Evolutionary conservation across 2,329 filamentous ascomycete species (phyloP), one percentile per base, ranked within the genome.

Genomic region (Ambrosiella cleistominuta): DNA sequence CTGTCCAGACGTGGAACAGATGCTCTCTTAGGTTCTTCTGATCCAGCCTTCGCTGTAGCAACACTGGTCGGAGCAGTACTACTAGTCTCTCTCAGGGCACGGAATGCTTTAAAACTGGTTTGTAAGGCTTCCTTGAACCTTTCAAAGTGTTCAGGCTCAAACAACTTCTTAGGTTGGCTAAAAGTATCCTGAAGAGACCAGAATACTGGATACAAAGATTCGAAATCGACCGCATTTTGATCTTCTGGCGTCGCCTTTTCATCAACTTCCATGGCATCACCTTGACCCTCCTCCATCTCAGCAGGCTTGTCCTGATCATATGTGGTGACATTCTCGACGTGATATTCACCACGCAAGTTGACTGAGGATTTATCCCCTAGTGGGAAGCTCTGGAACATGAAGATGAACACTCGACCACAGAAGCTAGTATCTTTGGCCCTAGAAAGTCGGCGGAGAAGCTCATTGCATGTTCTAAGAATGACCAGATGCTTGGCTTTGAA

Each of bases 361-460:
- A 98, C 93, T 0, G 93, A 96, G 68, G 93, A 97, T 68, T 91
- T 93, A 70, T 98, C 94, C 38, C 91, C 91, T 0, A 98, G 75
- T 1, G 93, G 93, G 66, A 98, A 97, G 68, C 89, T 95, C 69
- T 98, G 93, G 70, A 97, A 98, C 67, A 98, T 81, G 70, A 96
- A 99, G 63, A 98, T 96, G 70, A 97, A 97, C 35, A 99, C 93
- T 44, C 93, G 81, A 13, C 93, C 93, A 66, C 93, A 98, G 68
- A 99, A 98, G 0, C 94, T 89, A 0, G 93, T 94, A 69, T 98
- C 93, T 68, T 97, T 90, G 3, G 93, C 91, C 59, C 93, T 81
- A n/a, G 93, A 97, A 1, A 98, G 76, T 51, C 93, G 80, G 40
- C 91, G 83, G n/a, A 98, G 75, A 13, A 98, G 76, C 70, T 97